phyloP scores from a whole-genome alignment of 2,329 filamentous ascomycete genomes.

The Septoria petroselini region DNA sequence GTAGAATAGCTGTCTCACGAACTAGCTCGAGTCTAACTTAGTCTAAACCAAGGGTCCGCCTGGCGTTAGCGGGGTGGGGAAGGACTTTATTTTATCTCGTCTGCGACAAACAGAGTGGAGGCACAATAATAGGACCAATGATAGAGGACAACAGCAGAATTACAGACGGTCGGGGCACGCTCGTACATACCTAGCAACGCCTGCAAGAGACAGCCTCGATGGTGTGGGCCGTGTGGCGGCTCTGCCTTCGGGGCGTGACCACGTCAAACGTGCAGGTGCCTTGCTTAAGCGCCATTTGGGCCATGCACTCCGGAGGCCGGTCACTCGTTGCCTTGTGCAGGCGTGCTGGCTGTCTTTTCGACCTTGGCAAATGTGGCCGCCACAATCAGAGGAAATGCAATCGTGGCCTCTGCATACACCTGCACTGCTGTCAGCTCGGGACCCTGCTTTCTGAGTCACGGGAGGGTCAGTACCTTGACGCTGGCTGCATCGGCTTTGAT shows the following conservation, averaged over 20 bases:
- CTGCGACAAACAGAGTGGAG: no score
- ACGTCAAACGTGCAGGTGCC: constrained; percentile 20
- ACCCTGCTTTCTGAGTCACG: neutral
- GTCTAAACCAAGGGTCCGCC: no score
- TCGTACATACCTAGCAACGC: neutral
- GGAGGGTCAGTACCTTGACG: constrained; percentile 67
- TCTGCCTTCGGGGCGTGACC: constrained; percentile 7
- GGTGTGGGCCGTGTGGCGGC: constrained; percentile 37
- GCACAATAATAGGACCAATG: no score
- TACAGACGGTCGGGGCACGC: no score
- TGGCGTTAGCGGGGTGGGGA: no score
- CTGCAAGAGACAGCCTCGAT: constrained; percentile 26
- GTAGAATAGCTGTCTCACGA: no score
- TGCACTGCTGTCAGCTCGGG: constrained; percentile 23
- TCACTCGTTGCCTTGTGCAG: constrained; percentile 5
- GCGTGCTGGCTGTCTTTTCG: constrained; percentile 13
- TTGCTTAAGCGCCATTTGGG: constrained; percentile 22
- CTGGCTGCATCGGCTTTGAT: constrained; percentile 84
- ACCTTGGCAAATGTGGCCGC: constrained; percentile 62
- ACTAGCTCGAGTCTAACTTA: no score
- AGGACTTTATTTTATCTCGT: no score
- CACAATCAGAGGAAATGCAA: constrained; percentile 65
- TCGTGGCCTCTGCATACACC: constrained; percentile 65
- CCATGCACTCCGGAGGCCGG: neutral
- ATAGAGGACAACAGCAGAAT: no score